Conservation (phyloP, 2,329 filamentous ascomycete species). For the Aspergillus fumigatus region DNA sequence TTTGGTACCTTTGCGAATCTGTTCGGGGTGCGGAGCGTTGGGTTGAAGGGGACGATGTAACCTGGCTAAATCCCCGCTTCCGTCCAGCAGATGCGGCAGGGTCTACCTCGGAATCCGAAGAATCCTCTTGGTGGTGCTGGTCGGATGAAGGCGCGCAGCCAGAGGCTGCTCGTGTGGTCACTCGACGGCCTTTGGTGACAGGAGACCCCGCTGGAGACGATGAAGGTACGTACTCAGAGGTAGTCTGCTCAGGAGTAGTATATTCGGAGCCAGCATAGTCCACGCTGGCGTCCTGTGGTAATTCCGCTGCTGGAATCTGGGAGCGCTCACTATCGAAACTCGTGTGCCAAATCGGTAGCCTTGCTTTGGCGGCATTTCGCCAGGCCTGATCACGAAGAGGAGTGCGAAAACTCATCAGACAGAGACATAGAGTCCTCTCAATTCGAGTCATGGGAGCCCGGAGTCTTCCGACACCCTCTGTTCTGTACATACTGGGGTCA, state of each 20-base stretch:
- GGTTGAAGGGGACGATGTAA: too few species aligned
- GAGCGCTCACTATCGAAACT: constrained; percentile 12
- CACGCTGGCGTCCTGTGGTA: constrained; percentile 2
- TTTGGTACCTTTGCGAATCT: too few species aligned
- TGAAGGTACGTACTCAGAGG: not conserved
- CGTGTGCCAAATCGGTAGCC: constrained; percentile 14
- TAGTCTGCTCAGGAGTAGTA: constrained; percentile 7
- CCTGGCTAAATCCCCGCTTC: too few species aligned
- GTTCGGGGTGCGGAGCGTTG: too few species aligned
- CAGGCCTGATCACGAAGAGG: constrained; percentile 15
- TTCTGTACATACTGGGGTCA: constrained; percentile 10
- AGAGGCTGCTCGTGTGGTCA: too few species aligned
- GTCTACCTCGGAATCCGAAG: too few species aligned
- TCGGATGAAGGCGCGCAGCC: too few species aligned
- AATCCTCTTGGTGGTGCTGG: too few species aligned
- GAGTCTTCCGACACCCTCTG: not conserved
- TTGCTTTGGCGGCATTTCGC: constrained; percentile 11
- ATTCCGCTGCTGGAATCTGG: constrained; percentile 15
- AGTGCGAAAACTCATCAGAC: constrained; percentile 15
- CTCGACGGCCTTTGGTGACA: too few species aligned
- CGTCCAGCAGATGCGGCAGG: too few species aligned
- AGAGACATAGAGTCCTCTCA: constrained; percentile 15
- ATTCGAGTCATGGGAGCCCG: constrained; percentile 1
- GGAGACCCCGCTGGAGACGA: too few species aligned
- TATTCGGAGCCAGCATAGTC: constrained; percentile 4